Base-by-base conservation (phyloP, 768 basidiomycete genomes). In the Saitozyma sp. region DNA sequence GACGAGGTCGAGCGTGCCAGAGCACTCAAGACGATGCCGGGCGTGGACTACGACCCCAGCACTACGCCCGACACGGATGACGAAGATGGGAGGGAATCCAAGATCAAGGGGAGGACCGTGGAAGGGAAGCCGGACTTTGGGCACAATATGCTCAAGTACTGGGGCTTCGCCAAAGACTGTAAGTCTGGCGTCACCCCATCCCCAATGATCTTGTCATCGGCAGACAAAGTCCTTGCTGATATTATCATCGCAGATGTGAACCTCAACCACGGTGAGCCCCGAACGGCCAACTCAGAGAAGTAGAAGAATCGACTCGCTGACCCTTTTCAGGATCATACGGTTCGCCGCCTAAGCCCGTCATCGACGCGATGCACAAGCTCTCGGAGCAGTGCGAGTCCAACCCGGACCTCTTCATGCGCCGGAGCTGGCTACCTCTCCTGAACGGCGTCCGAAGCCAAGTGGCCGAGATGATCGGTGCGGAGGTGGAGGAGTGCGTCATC, bases 1-100 rank as follows among this genome's bases (percentile, higher is more conserved):
- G 78, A 68, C n/a, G 84, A 86, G 61, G 84, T 87, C 6, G 88
- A 87, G 69, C 78, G 81, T 60, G 78, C 82, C 59, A 78, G 50
- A 10, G 62, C 58, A 3, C 40, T 62, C 42, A 29, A 38, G 19
- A 16, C 48, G 9, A 48, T 59, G 45, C 60, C 63, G 13, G 57
- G 63, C 13, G 54, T 50, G 8, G 53, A 37, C 13, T 14, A 17
- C 40, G 4, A 20, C 7, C 64, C 10, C 53, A 50, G 45, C 51
- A 10, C 45, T 1, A 20, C 55, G 11, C 37, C 61, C 11, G 46
- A 29, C 38, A 51, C 40, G 10, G 58, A 54, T 38, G 69, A 67
- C 50, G 62, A 54, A 6, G 54, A 63, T 29, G 63, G 64, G 51
- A 17, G 29, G 19, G 52, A 46, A 3, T 17, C 45, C 13, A 46